phyloP scores from a whole-genome alignment of 2,329 filamentous ascomycete species.

The Hypoxylon sp. region DNA sequence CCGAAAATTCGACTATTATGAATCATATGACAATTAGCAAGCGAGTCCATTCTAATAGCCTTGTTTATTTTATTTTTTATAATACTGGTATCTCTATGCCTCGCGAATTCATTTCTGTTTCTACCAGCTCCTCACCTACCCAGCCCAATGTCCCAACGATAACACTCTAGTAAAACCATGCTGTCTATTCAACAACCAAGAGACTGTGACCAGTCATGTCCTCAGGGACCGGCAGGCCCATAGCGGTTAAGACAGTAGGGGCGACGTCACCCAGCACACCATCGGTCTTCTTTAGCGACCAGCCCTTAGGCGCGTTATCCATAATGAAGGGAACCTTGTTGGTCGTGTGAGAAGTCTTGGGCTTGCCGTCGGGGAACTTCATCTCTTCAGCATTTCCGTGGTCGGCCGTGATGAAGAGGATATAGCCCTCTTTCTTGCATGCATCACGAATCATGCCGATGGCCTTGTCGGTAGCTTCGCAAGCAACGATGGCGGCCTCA shows the following conservation, averaged over 20 bases:
- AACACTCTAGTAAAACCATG: constrained; percentile 24
- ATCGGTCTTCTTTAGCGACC: constrained; percentile 81
- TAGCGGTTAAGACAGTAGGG: constrained; percentile 89
- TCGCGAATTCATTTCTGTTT: constrained; percentile 30
- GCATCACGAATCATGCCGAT: constrained; percentile 93
- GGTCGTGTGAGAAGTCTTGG: constrained; percentile 97
- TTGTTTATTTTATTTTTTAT: constrained; percentile 38
- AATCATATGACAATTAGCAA: background rate
- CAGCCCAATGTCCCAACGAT: constrained; percentile 1
- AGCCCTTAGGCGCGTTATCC: constrained; percentile 93
- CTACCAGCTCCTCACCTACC: constrained; percentile 32
- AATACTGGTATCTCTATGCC: constrained; percentile 41
- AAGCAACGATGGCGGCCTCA: constrained; percentile 89
- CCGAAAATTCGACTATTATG: background rate
- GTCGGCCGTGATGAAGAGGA: constrained; percentile 95
- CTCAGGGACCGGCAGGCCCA: constrained; percentile 90
- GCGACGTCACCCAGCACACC: constrained; percentile 97
- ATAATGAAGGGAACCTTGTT: constrained; percentile 99
- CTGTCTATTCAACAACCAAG: constrained; percentile 75
- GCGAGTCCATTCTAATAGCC: constrained; percentile 27
- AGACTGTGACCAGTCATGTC: constrained; percentile 93
- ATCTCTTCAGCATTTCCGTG: constrained; percentile 99
- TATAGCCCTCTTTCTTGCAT: constrained; percentile 93
- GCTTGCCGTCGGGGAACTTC: constrained; percentile 94
- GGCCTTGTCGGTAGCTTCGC: constrained; percentile 89